phyloP scores from a whole-genome alignment of 2,329 filamentous ascomycete species.

The Colletotrichum sp. region DNA sequence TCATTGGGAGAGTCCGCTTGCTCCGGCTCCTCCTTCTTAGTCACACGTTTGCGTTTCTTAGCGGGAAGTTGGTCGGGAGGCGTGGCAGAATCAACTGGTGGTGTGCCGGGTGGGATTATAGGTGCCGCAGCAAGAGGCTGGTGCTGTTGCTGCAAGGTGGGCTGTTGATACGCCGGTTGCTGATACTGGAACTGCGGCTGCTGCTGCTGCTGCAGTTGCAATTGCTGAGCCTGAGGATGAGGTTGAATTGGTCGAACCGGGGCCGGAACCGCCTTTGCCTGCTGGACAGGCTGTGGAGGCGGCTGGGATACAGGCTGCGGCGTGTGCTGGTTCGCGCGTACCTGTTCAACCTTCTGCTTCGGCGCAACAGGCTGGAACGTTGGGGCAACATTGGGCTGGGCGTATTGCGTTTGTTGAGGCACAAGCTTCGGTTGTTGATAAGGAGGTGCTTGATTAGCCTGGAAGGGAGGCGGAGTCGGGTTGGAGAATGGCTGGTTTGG shows the following conservation, averaged over 20 bases:
- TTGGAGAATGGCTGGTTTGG: constrained; percentile 15
- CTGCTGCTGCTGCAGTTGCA: not conserved
- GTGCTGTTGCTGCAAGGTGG: not conserved
- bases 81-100: constrained; percentile 3
- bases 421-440: constrained; percentile 20
- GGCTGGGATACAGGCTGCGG: constrained; percentile 7
- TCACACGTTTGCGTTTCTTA: constrained; percentile 43
- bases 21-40: constrained; percentile 33
- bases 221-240: not conserved
- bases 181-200: constrained; percentile 2
- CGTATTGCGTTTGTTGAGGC: constrained; percentile 17
- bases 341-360: constrained; percentile 6
- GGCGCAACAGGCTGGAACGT: constrained; percentile 10
- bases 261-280: not conserved
- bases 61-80: constrained; percentile 29
- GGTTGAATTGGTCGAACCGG: not conserved
- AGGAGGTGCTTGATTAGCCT: constrained; percentile 4
- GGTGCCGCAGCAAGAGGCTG: constrained; percentile 14
- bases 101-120: constrained; percentile 21
- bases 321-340: not conserved
- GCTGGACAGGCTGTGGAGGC: constrained; percentile 24
- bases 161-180: not conserved
- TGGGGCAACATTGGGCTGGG: not conserved
- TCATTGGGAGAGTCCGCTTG: constrained; percentile 35
- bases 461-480: constrained; percentile 10